Evolutionary conservation across 148 eudicot species (phyloP).

Genomic region (Silene uniflora): DNA sequence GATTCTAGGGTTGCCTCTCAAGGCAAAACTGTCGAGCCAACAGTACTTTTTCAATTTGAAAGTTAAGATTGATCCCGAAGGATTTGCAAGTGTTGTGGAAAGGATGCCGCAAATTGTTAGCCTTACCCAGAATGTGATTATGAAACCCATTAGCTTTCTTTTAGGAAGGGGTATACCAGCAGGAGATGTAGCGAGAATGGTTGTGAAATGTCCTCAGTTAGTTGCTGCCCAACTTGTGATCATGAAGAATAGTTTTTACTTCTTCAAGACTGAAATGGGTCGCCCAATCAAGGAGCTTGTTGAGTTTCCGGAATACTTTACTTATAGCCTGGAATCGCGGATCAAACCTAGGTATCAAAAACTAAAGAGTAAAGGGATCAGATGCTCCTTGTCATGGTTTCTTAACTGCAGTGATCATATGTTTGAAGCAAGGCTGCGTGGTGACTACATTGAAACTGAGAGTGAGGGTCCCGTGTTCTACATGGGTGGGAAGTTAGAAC

Average conservation of each 20-base stretch:
- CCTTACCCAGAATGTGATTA: conserved; percentile 74
- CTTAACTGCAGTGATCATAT: conserved; percentile 88
- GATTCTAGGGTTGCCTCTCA: conserved; percentile 82
- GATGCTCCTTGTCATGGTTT: conserved; percentile 72
- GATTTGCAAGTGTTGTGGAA: conserved; percentile 70
- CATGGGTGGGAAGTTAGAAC: conserved; percentile 85
- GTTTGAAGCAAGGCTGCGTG: conserved; percentile 78
- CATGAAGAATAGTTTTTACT: conserved; percentile 92
- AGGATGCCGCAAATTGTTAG: conserved; percentile 87
- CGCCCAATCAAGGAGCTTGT: conserved; percentile 80
- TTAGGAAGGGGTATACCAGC: conserved; percentile 48
- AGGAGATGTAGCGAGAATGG: conserved; percentile 73
- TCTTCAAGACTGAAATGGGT: conserved; percentile 90
- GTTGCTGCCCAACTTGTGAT: conserved; percentile 59
- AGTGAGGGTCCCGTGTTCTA: conserved; percentile 59
- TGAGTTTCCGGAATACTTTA: conserved; percentile 90
- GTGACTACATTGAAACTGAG: conserved; percentile 58
- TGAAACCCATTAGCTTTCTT: conserved; percentile 77
- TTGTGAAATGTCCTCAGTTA: conserved; percentile 81
- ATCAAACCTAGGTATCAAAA: conserved; percentile 79
- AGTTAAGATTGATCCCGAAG: conserved; percentile 91
- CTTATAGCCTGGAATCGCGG: conserved; percentile 85
- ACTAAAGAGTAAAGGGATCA: conserved; percentile 65
- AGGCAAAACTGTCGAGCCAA: conserved; percentile 82
- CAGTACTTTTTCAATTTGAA: conserved; percentile 84